Percentiles rank a stretch among this genome's conserved stretches.
Conservation (phyloP, 148 eudicot genomes). For the Persicaria tinctoria region DNA sequence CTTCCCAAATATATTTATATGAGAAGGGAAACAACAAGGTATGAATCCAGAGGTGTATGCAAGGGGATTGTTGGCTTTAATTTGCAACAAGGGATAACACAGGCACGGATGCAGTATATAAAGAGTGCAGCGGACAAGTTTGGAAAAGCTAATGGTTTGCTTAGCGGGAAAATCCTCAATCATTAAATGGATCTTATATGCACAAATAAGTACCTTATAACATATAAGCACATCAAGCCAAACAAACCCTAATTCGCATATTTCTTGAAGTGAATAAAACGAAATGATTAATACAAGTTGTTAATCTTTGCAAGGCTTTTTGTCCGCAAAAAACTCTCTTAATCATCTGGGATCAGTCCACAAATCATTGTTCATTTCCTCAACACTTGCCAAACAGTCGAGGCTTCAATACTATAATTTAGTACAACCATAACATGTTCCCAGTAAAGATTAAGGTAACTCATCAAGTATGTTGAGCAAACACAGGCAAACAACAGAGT, state of each 20-base stretch:
- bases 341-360: neutral
- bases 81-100: too few relatives aligned
- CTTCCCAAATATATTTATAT: neutral
- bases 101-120: too few relatives aligned
- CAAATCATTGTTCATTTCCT: neutral
- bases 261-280: neutral
- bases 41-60: neutral
- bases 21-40: neutral
- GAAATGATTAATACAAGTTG: neutral
- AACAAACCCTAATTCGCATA: neutral
- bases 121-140: too few relatives aligned
- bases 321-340: neutral
- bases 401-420: neutral
- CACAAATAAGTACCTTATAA: too few relatives aligned
- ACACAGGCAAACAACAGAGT: neutral
- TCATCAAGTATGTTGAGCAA: neutral
- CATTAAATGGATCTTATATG: too few relatives aligned
- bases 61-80: too few relatives aligned
- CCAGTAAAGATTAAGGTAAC: neutral
- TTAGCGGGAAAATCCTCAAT: too few relatives aligned
- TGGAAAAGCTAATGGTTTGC: too few relatives aligned
- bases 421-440: neutral
- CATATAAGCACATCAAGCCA: too few relatives aligned
- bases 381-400: neutral
- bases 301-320: neutral